These are phyloP conservation scores for Thelonectria olida DNA, from an alignment of 2,329 filamentous ascomycete genomes.

Conservation along the genomic window DNA sequence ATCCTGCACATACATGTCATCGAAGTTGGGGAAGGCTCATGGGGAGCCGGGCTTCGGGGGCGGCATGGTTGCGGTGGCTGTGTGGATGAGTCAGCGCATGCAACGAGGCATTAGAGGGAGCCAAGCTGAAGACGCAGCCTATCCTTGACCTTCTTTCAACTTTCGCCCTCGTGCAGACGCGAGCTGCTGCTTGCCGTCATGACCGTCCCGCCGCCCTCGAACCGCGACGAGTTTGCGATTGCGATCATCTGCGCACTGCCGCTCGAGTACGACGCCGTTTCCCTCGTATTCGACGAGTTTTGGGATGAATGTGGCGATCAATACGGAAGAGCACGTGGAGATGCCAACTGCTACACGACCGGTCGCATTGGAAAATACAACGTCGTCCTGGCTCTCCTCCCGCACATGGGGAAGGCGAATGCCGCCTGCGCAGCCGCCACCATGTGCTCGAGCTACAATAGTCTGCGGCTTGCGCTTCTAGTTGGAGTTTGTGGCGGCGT, in stretches of 20 bases:
- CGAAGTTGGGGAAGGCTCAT: too few relatives aligned
- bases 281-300: background rate
- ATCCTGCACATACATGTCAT: too few relatives aligned
- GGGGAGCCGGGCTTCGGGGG: too few relatives aligned
- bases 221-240: background rate
- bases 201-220: too few relatives aligned
- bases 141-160: too few relatives aligned
- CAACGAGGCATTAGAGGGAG: too few relatives aligned
- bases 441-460: conserved; percentile 45
- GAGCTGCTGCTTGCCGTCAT: too few relatives aligned
- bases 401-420: conserved; percentile 41
- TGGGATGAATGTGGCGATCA: background rate
- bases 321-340: conserved; percentile 21
- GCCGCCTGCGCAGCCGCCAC: conserved; percentile 37
- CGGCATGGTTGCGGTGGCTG: too few relatives aligned
- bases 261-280: background rate
- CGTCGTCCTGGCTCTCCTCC: conserved; percentile 41
- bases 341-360: conserved; percentile 41
- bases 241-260: background rate
- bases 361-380: conserved; percentile 41
- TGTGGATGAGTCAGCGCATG: too few relatives aligned
- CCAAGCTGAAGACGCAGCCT: too few relatives aligned
- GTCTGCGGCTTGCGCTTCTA: conserved; percentile 46
- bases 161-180: too few relatives aligned
- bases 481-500: conserved; percentile 53